Conservation (phyloP, 169 alveolate genomes). For the Babesia divergens region DNA sequence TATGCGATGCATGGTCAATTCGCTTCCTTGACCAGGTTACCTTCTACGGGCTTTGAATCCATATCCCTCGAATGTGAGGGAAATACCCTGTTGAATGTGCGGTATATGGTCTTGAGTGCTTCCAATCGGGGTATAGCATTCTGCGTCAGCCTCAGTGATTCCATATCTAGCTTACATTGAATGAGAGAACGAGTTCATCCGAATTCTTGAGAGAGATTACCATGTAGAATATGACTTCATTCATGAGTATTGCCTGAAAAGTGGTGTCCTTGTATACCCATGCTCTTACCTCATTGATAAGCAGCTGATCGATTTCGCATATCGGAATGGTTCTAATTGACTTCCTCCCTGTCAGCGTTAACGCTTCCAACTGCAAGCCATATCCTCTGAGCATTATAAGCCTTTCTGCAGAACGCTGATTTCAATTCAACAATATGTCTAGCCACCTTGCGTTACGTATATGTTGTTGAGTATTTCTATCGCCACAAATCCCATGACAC, state of each 20-base stretch:
- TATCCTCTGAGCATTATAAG: conserved; percentile 34
- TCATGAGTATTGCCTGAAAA: conserved; percentile 34
- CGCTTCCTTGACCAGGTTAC: too few relatives aligned
- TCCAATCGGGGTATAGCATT: conserved; percentile 22
- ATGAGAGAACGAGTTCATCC: conserved; percentile 41
- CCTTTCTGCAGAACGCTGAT: conserved; percentile 21
- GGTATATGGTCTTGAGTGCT: conserved; percentile 10
- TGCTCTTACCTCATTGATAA: conserved; percentile 54
- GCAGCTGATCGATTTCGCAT: conserved; percentile 9
- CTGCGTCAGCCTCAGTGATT: neutral
- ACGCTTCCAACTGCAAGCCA: conserved; percentile 50
- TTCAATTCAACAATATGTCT: neutral
- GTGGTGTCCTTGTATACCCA: neutral
- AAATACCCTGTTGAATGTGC: conserved; percentile 22
- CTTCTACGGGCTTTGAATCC: neutral
- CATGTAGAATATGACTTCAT: conserved; percentile 48
- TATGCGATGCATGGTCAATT: too few relatives aligned
- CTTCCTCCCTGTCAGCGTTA: neutral
- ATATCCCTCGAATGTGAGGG: neutral
- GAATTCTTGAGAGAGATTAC: conserved; percentile 32
- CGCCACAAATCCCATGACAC: neutral
- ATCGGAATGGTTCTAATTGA: conserved; percentile 15
- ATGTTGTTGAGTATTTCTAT: neutral
- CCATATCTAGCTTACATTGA: neutral
- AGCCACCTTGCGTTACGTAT: conserved; percentile 3